phyloP scores from a whole-genome alignment of 2,329 filamentous ascomycete genomes.

The Bertia moriformis region DNA sequence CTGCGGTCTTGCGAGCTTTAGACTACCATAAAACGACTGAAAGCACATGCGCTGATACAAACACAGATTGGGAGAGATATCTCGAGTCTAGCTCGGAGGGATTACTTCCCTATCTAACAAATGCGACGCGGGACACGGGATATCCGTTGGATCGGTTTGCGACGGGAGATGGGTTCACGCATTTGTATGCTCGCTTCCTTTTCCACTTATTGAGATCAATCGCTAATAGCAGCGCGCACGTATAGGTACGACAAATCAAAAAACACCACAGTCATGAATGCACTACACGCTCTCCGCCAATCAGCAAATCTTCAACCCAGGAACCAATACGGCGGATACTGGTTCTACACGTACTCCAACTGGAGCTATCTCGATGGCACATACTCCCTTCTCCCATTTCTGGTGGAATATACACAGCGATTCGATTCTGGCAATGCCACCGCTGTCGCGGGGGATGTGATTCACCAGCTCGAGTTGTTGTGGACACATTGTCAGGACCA shows the following conservation, averaged over 20 bases:
- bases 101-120: background rate
- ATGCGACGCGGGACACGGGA: background rate
- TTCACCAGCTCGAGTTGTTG: constrained; percentile 28
- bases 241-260: background rate
- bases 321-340: background rate
- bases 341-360: background rate
- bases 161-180: background rate
- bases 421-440: background rate
- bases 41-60: background rate
- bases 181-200: no score
- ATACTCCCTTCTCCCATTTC: background rate
- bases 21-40: background rate
- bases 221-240: no score
- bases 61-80: background rate
- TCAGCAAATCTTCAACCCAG: background rate
- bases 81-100: background rate
- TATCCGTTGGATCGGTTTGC: background rate
- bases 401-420: background rate
- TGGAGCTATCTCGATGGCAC: background rate
- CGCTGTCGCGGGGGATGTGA: constrained; percentile 27
- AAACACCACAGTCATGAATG: background rate
- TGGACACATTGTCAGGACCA: constrained; percentile 23
- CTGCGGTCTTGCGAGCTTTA: background rate
- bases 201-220: no score
- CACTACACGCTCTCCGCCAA: background rate